Evolutionary conservation across 768 basidiomycete species (phyloP).

Genomic region (Tephrocybe sp.): DNA sequence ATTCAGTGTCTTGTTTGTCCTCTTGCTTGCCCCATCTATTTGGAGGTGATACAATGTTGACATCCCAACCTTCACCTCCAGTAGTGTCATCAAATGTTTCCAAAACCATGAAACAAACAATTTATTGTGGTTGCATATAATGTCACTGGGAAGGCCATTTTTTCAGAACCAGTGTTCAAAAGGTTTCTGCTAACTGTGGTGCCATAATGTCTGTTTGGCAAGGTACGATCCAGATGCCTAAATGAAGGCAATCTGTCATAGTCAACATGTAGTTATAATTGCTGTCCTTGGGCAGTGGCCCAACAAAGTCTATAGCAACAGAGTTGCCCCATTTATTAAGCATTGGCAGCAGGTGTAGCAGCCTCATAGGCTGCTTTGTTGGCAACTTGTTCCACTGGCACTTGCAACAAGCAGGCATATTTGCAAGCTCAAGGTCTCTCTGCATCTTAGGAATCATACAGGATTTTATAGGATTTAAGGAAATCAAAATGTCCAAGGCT

Average conservation of each 20-base stretch:
- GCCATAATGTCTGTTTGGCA: slow-evolving; percentile 13
- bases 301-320: slow-evolving; percentile 31
- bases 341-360: slow-evolving; percentile 23
- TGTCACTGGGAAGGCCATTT: slow-evolving; percentile 31
- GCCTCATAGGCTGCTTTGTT: slow-evolving; percentile 22
- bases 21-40: slow-evolving; percentile 32
- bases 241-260: slow-evolving; percentile 25
- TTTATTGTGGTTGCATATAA: slow-evolving; percentile 15
- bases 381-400: slow-evolving; percentile 27
- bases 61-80: slow-evolving; percentile 27
- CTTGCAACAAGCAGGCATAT: slow-evolving; percentile 9
- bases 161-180: slow-evolving; percentile 33
- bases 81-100: slow-evolving; percentile 18
- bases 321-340: slow-evolving; percentile 21
- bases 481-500: slow-evolving; percentile 32
- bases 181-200: slow-evolving; percentile 15
- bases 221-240: slow-evolving; percentile 21
- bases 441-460: slow-evolving; percentile 31
- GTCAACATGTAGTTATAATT: slow-evolving; percentile 25
- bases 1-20: slow-evolving; percentile 26
- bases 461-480: slow-evolving; percentile 25
- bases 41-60: slow-evolving; percentile 35
- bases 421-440: slow-evolving; percentile 9
- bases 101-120: slow-evolving; percentile 31
- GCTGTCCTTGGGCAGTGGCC: slow-evolving; percentile 25